Conservation (phyloP, 441 rosid genomes). For the Bocquillonia castaneifolia region DNA sequence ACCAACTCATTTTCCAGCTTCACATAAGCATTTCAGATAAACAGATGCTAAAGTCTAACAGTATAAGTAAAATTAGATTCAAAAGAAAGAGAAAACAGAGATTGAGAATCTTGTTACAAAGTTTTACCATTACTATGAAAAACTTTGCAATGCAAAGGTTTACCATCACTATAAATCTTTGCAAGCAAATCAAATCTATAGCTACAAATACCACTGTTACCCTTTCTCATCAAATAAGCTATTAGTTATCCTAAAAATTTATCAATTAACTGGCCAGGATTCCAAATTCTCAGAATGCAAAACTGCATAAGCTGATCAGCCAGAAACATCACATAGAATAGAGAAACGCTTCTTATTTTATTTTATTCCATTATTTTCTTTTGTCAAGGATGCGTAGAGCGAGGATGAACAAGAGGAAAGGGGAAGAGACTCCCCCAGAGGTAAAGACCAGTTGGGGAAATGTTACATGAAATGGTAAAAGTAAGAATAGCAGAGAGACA, state of each 20-base stretch:
- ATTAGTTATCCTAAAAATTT: not conserved
- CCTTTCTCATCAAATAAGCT: not conserved
- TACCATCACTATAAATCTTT: no score
- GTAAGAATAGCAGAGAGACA: conserved; percentile 1
- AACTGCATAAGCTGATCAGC: not conserved
- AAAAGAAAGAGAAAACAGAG: no score
- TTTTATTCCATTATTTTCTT: not conserved
- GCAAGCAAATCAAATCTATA: not conserved
- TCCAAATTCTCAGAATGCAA: not conserved
- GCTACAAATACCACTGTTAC: not conserved
- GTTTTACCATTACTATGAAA: no score
- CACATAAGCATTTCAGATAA: not conserved
- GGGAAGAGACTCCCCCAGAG: not conserved
- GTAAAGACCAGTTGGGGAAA: not conserved
- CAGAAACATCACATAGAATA: not conserved
- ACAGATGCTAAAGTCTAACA: not conserved
- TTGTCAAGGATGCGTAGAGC: not conserved
- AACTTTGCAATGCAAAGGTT: not conserved
- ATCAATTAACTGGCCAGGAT: not conserved
- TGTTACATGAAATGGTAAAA: not conserved
- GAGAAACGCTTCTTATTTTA: not conserved
- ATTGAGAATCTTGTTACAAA: not conserved
- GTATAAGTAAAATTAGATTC: not conserved
- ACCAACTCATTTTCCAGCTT: not conserved
- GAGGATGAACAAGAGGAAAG: no score